Evolutionary conservation across 106 monocot species (phyloP).

Genomic region (Dendrobium officinale): DNA sequence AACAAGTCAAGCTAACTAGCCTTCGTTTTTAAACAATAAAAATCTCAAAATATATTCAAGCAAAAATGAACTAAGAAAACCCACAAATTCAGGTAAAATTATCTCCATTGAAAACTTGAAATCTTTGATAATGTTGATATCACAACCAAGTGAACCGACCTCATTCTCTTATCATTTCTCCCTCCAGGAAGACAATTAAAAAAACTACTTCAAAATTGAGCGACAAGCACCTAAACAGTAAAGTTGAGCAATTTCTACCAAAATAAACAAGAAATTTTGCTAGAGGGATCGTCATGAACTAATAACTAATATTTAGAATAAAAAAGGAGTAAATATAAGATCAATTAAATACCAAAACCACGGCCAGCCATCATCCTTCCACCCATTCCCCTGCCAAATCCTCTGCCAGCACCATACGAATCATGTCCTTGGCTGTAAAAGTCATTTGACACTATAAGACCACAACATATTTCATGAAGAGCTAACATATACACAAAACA

Average conservation of each 20-base stretch:
- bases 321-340: background rate
- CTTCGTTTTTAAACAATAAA: background rate
- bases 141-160: background rate
- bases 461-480: background rate
- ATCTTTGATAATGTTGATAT: background rate
- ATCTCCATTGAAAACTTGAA: background rate
- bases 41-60: background rate
- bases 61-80: background rate
- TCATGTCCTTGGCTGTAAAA: conserved; percentile 63
- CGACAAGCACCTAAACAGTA: background rate
- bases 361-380: conserved; percentile 72
- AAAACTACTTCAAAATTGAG: background rate
- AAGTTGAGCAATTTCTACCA: background rate
- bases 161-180: background rate
- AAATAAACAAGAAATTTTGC: background rate
- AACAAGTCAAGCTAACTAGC: background rate
- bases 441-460: conserved; percentile 5
- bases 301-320: background rate
- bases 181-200: background rate
- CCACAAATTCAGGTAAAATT: background rate
- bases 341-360: conserved; percentile 63
- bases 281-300: background rate
- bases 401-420: conserved; percentile 69
- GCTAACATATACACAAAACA: background rate
- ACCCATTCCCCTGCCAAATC: conserved; percentile 90